Conservation (phyloP, 1,284 basidiomycete species). For the Phylloboletellus chloephorus region DNA sequence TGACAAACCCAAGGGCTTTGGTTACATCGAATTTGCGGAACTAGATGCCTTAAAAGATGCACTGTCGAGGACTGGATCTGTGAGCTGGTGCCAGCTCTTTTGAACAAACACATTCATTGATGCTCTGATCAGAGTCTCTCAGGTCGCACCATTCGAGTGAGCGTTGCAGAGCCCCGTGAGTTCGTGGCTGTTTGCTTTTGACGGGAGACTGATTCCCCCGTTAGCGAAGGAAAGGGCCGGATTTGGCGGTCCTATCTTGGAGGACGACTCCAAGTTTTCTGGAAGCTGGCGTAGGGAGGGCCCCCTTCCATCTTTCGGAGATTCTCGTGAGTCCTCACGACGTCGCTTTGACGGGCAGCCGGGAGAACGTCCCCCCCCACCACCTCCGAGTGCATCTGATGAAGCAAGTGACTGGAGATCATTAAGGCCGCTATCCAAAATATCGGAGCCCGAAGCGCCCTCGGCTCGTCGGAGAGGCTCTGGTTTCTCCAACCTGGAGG, state of each 20-base stretch:
- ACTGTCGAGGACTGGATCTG: slow-evolving; percentile 49
- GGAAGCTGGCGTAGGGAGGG: slow-evolving; percentile 84
- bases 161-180: slow-evolving; percentile 93
- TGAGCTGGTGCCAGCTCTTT: slow-evolving; percentile 35
- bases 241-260: slow-evolving; percentile 42
- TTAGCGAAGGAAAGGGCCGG: slow-evolving; percentile 69
- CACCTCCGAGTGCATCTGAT: slow-evolving; percentile 48
- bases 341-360: slow-evolving; percentile 56
- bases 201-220: slow-evolving; percentile 6
- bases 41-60: slow-evolving; percentile 83
- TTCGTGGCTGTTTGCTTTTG: slow-evolving; percentile 17
- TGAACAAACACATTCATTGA: slow-evolving; percentile 6
- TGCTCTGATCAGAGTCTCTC: slow-evolving; percentile 52
- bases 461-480: slow-evolving; percentile 51
- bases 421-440: slow-evolving; percentile 42
- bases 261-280: slow-evolving; percentile 71
- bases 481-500: slow-evolving; percentile 49
- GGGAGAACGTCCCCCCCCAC: slow-evolving; percentile 34
- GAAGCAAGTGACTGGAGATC: slow-evolving; percentile 67
- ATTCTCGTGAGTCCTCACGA: slow-evolving; percentile 53
- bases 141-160: slow-evolving; percentile 81
- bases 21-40: slow-evolving; percentile 91
- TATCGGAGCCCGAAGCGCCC: slow-evolving; percentile 44
- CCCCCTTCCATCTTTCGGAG: slow-evolving; percentile 65
- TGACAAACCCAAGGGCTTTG: slow-evolving; percentile 96